Evolutionary conservation across 129 eudicot genomes (phyloP), one percentile per base, ranked within the genome.

Genomic region (Arctium lappa): DNA sequence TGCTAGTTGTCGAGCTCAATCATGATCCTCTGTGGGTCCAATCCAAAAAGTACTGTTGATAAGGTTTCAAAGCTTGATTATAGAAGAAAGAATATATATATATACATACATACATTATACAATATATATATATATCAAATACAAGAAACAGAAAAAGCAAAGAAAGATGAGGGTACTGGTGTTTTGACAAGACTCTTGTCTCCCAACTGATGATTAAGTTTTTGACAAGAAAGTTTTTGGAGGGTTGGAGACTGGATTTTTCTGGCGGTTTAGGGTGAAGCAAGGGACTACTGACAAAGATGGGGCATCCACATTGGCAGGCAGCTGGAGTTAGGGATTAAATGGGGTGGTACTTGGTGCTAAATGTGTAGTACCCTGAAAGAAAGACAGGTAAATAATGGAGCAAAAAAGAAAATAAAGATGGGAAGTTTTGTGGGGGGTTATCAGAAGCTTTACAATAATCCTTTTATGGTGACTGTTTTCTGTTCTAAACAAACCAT

Each of bases 391-490:
- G 27, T 75, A 38, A 46, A 75, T 27, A 48, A 83, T 39, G 34
- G 33, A 53, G 42, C 27, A 22, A 22, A 22, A 22, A 22, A 22
- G 27, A 15, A 72, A 46, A 38, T 39, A 15, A 31, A 70, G 16
- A 18, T 30, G 33, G 65, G 73, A 74, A 40, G 3, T 29, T 73
- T 74, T 79, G 79, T 62, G 69, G 34, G 74, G 74, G 37, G 40
- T 22, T 79, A 15, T 63, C 73, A 62, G 71, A 74, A 73, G 87
- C 84, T 74, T 84, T 85, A 79, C 77, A 77, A 73, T 48, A 30
- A 75, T 81, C 86, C 79, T 86, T 81, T 86, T 86, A 72, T 50
- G 85, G 88, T 60, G 36, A 72, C 85, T 85, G 84, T 84, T 84
- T 84, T 84, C 84, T 79, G 80, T 79, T 66, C 38, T 71, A 39